Base-by-base conservation (phyloP, 257 asterid genomes). In the Lantana camara region DNA sequence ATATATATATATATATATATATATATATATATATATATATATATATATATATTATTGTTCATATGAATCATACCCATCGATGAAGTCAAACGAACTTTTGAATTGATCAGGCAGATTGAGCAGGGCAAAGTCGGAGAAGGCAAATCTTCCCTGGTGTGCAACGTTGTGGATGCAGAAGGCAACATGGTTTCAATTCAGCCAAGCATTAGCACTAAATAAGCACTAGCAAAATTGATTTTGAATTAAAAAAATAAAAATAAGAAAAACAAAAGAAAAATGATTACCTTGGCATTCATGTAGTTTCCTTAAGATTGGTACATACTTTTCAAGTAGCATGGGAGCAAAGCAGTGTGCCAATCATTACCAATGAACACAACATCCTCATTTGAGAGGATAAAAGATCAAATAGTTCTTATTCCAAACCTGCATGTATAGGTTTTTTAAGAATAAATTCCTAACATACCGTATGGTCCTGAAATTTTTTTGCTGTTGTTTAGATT, bases 121-220 rank as follows among this genome's bases (percentile, higher is more conserved):
- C 66, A 75, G 88, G 35, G 76, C 22, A 78, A 84, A 90, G 82
- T 88, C 99, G 0, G 90, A 64, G 82, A 84, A 90, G n/a, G 81
- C 29, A 50, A 88, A 90, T 80, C 97, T 82, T 22, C 99, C 99
- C 73, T 88, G 99, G 70, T 94, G 90, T 34, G 99, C 97, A 58
- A 94, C 88, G 95, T 94, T 94, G 87, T 94, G 99, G 82, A 90
- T 88, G 89, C 99, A 94, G 77, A 81, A 88, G 69, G 75, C 91
- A 42, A 94, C 99, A 96, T 90, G 74, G 40, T 10, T 65, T 27
- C 42, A 30, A 62, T 50, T 54, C 47, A 55, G 45, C 10, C 12
- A n/a, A 22, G 16, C 13, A 29, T 42, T 50, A 69, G 75, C 46
- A 52, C 48, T 2, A 14, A 17, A 13, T 41, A 21, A 4, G 9